A percentile compares a stretch with the other conserved stretches of the same genome.
Evolutionary conservation across 768 basidiomycete species (phyloP).

Genomic region (Leccinum longicurvipes): DNA sequence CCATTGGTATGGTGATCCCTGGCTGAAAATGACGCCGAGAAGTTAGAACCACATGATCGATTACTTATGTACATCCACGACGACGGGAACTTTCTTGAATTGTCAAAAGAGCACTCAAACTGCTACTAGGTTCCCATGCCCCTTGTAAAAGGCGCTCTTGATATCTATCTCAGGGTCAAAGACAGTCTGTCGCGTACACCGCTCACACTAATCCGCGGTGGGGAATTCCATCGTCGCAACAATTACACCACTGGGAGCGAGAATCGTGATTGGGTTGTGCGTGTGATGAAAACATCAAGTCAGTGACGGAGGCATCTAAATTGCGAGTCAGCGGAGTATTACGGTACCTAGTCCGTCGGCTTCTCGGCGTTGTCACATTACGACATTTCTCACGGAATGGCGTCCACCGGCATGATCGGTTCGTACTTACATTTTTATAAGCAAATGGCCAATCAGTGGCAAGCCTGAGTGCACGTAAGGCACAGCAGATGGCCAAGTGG

Average conservation of each 20-base stretch:
- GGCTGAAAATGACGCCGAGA: background rate
- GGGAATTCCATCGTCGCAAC: background rate
- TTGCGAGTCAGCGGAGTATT: too few species aligned
- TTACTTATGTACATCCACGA: background rate
- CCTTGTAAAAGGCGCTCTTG: background rate
- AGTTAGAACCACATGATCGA: background rate
- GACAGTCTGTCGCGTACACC: background rate
- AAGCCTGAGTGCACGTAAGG: background rate
- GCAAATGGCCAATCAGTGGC: background rate
- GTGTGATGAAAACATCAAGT: too few species aligned
- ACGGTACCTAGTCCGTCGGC: too few species aligned
- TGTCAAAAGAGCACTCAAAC: background rate
- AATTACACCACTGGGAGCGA: background rate
- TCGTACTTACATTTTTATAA: background rate
- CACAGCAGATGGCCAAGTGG: background rate
- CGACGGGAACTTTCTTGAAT: background rate
- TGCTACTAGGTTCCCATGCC: background rate
- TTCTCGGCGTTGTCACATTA: background rate
- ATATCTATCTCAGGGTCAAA: too few species aligned
- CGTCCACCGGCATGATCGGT: background rate
- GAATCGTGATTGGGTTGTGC: too few species aligned
- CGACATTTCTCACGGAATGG: background rate
- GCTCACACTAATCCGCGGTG: background rate
- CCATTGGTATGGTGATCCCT: background rate
- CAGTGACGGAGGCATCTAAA: too few species aligned